Base-by-base conservation (phyloP, 371 early-diverging fungal species). In the Syncephalastrum contaminatum region DNA sequence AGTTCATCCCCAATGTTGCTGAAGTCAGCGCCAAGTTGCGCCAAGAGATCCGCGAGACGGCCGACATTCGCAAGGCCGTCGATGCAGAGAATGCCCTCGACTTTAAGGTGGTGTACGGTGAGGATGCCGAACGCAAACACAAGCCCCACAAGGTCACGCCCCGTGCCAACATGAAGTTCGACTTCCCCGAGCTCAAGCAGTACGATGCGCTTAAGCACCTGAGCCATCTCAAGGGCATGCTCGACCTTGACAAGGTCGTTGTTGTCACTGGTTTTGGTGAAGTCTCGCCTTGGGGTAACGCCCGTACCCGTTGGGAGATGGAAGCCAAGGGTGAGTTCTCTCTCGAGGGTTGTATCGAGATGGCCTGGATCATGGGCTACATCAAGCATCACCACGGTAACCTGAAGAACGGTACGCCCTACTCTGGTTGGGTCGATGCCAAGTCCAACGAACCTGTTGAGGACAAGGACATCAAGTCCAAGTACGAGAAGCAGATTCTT, bases 301-400 rank as follows among this genome's bases (percentile, higher is more conserved):
- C 92, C 40, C 86, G 96, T 65, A 96, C 96, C 52, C 92, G 98
- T 53, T 97, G 98, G 98, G 96, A 97, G 75, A 96, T 97, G 94
- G 95, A 94, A 70, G 88, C 93, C 53, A 64, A 76, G 50, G 97
- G 97, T 60, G 89, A 94, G 69, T 92, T 96, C 78, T 96, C 96
- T 44, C 82, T 96, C 36, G 95, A 95, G 53, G 97, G 96, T 15
- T 94, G 95, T 67, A 93, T 97, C 63, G 97, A 97, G 77, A 87
- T 97, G 87, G 95, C 97, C 30, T 95, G 97, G 95, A 91, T 95
- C 65, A 96, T 95, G 96, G 96, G 96, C 57, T 86, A 81, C 67
- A 93, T 97, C 73, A 91, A 88, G 74, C 94, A 93, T 72, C 88
- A 88, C 72, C 86, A 89, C 59, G 96, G 95, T 40, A 87, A 86